These are phyloP conservation scores for Solanum habrochaites DNA, from an alignment of 257 asterid genomes.

Conservation along the genomic window DNA sequence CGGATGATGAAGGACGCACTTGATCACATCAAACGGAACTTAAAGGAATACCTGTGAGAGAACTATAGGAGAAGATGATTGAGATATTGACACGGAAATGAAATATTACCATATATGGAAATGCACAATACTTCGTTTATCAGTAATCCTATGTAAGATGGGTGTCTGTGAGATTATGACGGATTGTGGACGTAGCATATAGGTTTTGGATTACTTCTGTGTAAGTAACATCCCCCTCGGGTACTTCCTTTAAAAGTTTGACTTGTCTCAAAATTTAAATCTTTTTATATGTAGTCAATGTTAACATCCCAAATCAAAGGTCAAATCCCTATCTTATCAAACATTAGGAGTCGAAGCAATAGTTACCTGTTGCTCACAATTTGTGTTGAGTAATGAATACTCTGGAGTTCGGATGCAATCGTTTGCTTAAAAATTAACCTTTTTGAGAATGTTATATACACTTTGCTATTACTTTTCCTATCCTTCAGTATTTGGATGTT, in stretches of 20 bases:
- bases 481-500: not conserved
- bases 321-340: not conserved
- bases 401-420: not conserved
- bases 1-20: not conserved
- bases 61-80: not conserved
- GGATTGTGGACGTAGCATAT: not conserved
- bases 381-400: not conserved
- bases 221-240: not conserved
- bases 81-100: not conserved
- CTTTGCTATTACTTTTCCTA: not conserved
- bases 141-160: not conserved
- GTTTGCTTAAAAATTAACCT: not conserved
- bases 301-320: not conserved
- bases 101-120: not conserved
- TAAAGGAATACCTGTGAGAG: not conserved
- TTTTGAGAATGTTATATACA: not conserved
- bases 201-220: not conserved
- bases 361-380: not conserved
- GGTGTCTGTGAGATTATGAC: not conserved
- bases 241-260: not conserved
- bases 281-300: not conserved
- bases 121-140: not conserved
- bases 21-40: not conserved
- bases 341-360: not conserved
- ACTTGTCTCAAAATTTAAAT: not conserved